Base-by-base conservation (phyloP, 2,329 filamentous ascomycete species). In the Cladosporium sp. region DNA sequence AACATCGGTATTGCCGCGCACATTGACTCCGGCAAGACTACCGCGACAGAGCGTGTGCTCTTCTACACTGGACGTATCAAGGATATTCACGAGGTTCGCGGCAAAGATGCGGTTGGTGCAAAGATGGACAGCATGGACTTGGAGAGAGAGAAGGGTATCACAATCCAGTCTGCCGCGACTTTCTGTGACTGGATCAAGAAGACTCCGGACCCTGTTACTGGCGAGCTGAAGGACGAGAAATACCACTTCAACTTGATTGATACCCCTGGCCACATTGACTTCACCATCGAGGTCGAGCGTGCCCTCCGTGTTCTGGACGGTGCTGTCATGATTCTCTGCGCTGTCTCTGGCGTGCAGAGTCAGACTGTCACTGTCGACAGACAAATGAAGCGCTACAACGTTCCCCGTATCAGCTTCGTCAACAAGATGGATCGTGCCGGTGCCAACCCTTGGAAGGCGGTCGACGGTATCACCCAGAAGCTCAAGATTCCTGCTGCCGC, bases 41-140 rank as follows among this genome's bases (percentile, higher is more conserved):
- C 93, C 32, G 88, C 84, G 56, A 97, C 91, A 51, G 93, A 99
- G 74, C 88, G 93, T 70, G 90, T 99, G 39, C 85, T 99, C 51
- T 99, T 91, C 80, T 99, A 99, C 72, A 97, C 93, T 50, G 93
- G 93, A 58, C 86, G 93, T 67, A 96, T 96, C 73, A 95, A 95
- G 68, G 81, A 89, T 27, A 97, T 99, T 64, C 93, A 99, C 76
- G 93, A 99, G 73, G 93, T 99, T 38, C 83, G 93, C 65, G 90
- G 90, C 53, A 91, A 92, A 67, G 93, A 99, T 79, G 83, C 88
- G 30, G 90, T 96, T 36, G 93, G 93, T 58, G 93, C 93, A 54
- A 99, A 99, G 77, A 99, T 99, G 93, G 93, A 99, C 76, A 96
- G 91, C 20, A 99, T 99, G 93, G 93, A 99, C 62, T 78, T 99